Evolutionary conservation across 148 eudicot genomes (phyloP), one percentile per base, ranked within the genome.

Genomic region (Camellia sinensis): DNA sequence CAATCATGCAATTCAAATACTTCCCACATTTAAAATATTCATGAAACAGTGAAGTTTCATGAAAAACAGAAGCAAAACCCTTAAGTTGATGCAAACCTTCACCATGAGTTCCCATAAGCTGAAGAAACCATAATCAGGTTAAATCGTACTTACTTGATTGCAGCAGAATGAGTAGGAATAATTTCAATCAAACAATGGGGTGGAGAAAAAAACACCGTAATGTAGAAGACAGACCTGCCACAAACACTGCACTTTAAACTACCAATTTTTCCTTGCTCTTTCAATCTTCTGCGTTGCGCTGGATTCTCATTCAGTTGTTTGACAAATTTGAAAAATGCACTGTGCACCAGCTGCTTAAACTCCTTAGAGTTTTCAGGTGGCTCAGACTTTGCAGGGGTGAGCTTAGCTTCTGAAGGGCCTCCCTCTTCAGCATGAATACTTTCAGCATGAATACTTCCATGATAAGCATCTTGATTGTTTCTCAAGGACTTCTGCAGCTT

Each of bases 211-310:
- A 79, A 81, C 43, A 62, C 75, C 62, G 41, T 71, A 56, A 43
- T 67, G 79, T 70, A 62, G 78, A 84, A 81, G 80, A 89, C 95
- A 62, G 78, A 91, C 95, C 92, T 91, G 83, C 87, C 87, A 75
- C 95, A 91, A 48, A 89, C 85, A 74, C 78, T 60, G 90, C 95
- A 91, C 86, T 82, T 88, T 67, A 91, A 86, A 77, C 79, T 66
- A 86, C 89, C 89, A 77, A 78, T 83, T 74, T 71, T 85, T 78
- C 89, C 91, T 78, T 87, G 87, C 74, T 78, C 90, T 83, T 44
- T 65, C 56, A 85, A 82, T 59, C 80, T 86, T 77, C 75, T 88
- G 52, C 76, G 82, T 40, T 83, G 80, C 21, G 69, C 80, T 22
- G 81, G 75, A 29, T 87, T 89, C 79, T 82, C 88, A 80, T 83